phyloP scores from a whole-genome alignment of 306 rosid genomes.

The Oemleria cerasiformis region DNA sequence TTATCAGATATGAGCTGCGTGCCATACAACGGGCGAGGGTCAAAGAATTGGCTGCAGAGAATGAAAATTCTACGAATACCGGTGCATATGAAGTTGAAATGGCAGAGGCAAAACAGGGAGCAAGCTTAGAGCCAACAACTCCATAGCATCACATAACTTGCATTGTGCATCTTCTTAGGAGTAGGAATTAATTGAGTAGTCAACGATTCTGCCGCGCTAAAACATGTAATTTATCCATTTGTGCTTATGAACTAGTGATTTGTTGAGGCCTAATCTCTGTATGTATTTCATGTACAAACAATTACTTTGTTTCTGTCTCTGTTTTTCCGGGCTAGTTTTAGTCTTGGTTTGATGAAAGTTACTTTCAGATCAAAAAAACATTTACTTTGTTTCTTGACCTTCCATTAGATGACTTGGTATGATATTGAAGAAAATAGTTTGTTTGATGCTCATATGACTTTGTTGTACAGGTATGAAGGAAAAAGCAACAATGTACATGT shows the following conservation, averaged over 20 bases:
- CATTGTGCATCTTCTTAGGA: slow-evolving; percentile 1
- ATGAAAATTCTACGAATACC: slow-evolving; percentile 47
- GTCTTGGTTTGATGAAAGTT: no score
- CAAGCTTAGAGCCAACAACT: slow-evolving; percentile 31
- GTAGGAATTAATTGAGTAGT: not conserved
- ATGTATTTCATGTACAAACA: not conserved
- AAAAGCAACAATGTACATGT: no score
- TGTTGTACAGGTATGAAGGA: no score
- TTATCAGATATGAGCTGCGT: slow-evolving; percentile 71
- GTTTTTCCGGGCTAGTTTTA: no score
- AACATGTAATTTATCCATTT: not conserved
- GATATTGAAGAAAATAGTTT: no score
- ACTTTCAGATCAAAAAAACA: no score
- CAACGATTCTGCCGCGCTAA: not conserved
- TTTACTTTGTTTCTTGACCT: no score
- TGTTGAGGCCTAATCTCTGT: not conserved
- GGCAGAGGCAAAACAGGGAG: slow-evolving; percentile 58
- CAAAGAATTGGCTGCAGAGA: slow-evolving; percentile 51
- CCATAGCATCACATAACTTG: slow-evolving; percentile 31
- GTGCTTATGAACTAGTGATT: not conserved
- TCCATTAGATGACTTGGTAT: no score
- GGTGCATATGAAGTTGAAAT: slow-evolving; percentile 68
- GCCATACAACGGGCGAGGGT: slow-evolving; percentile 58
- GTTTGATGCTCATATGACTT: no score
- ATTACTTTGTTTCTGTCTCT: no score